Conservation (phyloP, 768 basidiomycete species). For the Vararia minispora region DNA sequence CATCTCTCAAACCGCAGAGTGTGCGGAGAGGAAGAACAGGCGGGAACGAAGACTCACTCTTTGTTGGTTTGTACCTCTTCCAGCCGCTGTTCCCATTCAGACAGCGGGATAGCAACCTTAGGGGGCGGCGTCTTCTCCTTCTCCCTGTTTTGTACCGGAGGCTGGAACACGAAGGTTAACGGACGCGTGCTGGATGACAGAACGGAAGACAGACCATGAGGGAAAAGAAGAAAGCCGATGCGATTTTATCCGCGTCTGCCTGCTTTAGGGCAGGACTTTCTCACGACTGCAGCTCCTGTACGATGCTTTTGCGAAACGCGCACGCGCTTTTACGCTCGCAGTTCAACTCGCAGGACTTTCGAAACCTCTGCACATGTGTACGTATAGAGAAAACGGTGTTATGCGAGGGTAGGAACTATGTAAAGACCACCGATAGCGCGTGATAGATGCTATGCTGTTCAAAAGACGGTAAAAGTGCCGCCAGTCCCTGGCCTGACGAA, state of each 20-base stretch:
- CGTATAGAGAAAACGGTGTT: background rate
- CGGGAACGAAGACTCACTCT: slow-evolving; percentile 51
- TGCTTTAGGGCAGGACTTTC: slow-evolving; percentile 4
- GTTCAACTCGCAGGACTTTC: too few relatives aligned
- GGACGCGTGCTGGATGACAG: too few relatives aligned
- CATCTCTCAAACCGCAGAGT: slow-evolving; percentile 37
- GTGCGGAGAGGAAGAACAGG: slow-evolving; percentile 9
- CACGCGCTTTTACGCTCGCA: too few relatives aligned
- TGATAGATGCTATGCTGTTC: too few relatives aligned
- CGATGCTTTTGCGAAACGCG: too few relatives aligned
- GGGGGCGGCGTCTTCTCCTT: slow-evolving; percentile 27
- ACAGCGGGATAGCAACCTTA: slow-evolving; percentile 53
- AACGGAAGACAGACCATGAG: slow-evolving; percentile 17
- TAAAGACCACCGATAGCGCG: too few relatives aligned
- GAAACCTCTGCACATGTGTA: too few relatives aligned
- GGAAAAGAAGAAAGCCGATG: too few relatives aligned
- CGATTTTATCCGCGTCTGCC: background rate
- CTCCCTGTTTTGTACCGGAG: slow-evolving; percentile 3
- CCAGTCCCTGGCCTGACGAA: background rate
- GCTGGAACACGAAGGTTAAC: background rate
- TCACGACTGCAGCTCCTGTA: background rate
- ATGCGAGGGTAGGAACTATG: slow-evolving; percentile 7
- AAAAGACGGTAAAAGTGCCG: too few relatives aligned
- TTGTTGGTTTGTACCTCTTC: slow-evolving; percentile 79
- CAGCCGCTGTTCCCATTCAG: slow-evolving; percentile 81